Percentiles rank a stretch among this genome's conserved stretches.
phyloP scores from a whole-genome alignment of 768 basidiomycete species.

The Daedaleopsis sinensis region DNA sequence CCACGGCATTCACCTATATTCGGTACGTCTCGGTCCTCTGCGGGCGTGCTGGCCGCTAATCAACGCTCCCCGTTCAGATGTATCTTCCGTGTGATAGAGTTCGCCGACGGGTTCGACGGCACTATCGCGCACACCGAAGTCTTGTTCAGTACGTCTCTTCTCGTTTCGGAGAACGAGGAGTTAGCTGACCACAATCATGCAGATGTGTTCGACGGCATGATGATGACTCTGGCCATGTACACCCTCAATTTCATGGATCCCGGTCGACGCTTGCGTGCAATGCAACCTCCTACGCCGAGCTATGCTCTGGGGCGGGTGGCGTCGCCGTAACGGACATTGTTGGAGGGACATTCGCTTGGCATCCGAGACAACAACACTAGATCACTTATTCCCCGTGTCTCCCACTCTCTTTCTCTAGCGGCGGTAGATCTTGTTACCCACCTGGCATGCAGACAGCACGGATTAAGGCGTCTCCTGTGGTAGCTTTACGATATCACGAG shows the following conservation, averaged over 20 bases:
- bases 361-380: too few species aligned
- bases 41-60: slow-evolving; percentile 4
- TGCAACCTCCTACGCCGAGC: not conserved
- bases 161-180: not conserved
- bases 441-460: too few species aligned
- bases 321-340: too few species aligned
- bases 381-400: too few species aligned
- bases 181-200: not conserved
- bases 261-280: slow-evolving; percentile 32
- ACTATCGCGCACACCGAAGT: slow-evolving; percentile 48
- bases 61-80: slow-evolving; percentile 35
- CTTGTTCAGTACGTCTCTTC: slow-evolving; percentile 41
- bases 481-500: too few species aligned
- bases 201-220: slow-evolving; percentile 55
- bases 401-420: too few species aligned
- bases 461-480: too few species aligned
- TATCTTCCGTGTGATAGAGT: slow-evolving; percentile 54
- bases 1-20: slow-evolving; percentile 31
- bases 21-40: slow-evolving; percentile 24
- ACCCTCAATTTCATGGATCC: slow-evolving; percentile 50
- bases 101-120: slow-evolving; percentile 53
- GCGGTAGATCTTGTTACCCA: too few species aligned
- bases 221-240: slow-evolving; percentile 48
- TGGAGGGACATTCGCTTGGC: too few species aligned
- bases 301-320: slow-evolving; percentile 1